Evolutionary conservation across 2,329 filamentous ascomycete species (phyloP).

Genomic region (Lasiodiplodia sp.): DNA sequence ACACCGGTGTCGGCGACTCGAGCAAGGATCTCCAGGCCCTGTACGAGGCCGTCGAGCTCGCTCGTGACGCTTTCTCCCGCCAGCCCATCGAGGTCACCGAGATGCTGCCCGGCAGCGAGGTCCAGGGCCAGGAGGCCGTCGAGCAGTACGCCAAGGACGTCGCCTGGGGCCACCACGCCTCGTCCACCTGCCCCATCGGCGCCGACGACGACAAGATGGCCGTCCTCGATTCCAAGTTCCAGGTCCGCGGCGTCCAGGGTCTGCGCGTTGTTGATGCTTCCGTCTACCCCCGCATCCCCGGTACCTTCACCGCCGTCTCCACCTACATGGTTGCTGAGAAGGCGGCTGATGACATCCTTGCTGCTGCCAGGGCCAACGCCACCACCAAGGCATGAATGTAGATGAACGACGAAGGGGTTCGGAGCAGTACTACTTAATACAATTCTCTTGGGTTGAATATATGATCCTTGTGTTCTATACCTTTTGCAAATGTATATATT

Average conservation of each 20-base stretch:
- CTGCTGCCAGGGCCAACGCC: constrained; percentile 7
- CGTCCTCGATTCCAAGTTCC: constrained; percentile 64
- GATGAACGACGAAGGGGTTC: too few species aligned
- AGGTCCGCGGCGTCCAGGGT: constrained; percentile 62
- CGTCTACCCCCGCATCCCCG: constrained; percentile 64
- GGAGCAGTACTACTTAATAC: too few species aligned
- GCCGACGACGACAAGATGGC: constrained; percentile 60
- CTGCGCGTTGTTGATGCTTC: constrained; percentile 69
- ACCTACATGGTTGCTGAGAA: constrained; percentile 68
- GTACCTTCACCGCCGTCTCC: constrained; percentile 60
- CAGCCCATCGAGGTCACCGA: constrained; percentile 49
- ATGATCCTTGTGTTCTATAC: too few species aligned
- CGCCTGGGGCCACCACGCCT: constrained; percentile 61
- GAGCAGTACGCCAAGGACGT: constrained; percentile 40
- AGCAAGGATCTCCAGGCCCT: constrained; percentile 62
- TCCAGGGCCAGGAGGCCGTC: constrained; percentile 52
- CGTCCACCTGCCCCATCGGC: constrained; percentile 64
- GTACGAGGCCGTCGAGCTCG: constrained; percentile 62
- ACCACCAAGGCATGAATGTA: background rate
- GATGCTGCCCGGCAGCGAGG: constrained; percentile 52
- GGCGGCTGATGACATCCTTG: constrained; percentile 58
- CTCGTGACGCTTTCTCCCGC: constrained; percentile 51
- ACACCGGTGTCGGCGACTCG: constrained; percentile 53
- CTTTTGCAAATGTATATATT: too few species aligned
- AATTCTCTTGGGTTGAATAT: too few species aligned